Percentiles rank a stretch among this genome's conserved stretches.
phyloP scores from a whole-genome alignment of 1,284 basidiomycete species.

The Ustilago trichophora region DNA sequence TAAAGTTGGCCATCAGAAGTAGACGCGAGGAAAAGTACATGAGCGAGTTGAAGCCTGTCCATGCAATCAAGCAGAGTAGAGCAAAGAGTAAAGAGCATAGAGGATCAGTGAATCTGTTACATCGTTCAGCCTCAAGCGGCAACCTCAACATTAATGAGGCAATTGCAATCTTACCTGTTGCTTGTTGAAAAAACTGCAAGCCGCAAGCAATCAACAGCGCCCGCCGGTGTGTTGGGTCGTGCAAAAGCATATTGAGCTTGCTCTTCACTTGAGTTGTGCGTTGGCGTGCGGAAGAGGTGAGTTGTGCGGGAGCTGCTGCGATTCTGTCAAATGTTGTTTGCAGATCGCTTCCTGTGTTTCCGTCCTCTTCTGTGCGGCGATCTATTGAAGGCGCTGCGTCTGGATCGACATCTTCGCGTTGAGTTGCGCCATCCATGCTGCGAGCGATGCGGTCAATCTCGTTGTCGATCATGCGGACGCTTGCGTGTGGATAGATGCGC shows the following conservation, averaged over 20 bases:
- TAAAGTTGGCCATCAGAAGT: slow-evolving; percentile 56
- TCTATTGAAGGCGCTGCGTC: slow-evolving; percentile 4
- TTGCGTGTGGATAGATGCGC: slow-evolving; percentile 54
- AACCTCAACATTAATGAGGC: no score
- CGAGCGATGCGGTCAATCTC: slow-evolving; percentile 47
- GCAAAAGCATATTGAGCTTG: slow-evolving; percentile 37
- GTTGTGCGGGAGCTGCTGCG: slow-evolving; percentile 11
- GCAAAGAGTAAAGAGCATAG: no score
- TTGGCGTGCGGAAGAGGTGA: slow-evolving; percentile 12
- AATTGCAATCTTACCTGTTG: no score
- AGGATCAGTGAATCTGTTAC: no score
- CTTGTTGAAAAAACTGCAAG: slow-evolving; percentile 51
- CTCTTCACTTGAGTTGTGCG: slow-evolving; percentile 19
- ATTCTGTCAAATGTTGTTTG: slow-evolving; percentile 12
- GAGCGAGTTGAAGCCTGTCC: slow-evolving; percentile 37
- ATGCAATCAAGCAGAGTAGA: no score
- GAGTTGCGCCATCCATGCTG: slow-evolving; percentile 34
- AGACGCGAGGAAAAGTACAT: slow-evolving; percentile 52
- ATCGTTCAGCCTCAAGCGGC: no score
- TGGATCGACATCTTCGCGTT: slow-evolving; percentile 8
- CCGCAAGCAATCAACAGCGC: slow-evolving; percentile 53
- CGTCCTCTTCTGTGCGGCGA: slow-evolving; percentile 2
- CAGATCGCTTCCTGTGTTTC: background rate
- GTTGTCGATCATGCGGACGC: slow-evolving; percentile 27
- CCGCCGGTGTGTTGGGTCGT: slow-evolving; percentile 26